A percentile compares a stretch with the other conserved stretches of the same genome.
Conservation (phyloP, 2,329 filamentous ascomycete genomes). For the Diaporthe aspalathi region DNA sequence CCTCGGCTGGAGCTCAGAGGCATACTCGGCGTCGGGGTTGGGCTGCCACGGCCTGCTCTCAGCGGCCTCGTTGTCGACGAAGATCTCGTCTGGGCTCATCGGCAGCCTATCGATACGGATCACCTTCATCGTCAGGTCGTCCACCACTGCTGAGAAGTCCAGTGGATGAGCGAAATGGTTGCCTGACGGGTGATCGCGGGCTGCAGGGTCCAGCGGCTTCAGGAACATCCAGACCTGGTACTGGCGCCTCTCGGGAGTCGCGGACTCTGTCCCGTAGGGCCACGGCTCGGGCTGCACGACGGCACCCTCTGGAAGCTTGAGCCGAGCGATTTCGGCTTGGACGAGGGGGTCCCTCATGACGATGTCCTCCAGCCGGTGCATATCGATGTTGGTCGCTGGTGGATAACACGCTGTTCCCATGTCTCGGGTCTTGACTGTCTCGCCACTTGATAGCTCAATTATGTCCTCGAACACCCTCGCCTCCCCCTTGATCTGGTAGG, state of each 20-base stretch:
- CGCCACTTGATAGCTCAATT: constrained; percentile 23
- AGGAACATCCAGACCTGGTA: constrained; percentile 76
- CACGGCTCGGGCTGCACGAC: constrained; percentile 71
- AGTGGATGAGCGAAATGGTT: constrained; percentile 77
- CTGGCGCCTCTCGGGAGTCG: constrained; percentile 59
- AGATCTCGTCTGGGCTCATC: constrained; percentile 50
- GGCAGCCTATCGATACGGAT: constrained; percentile 77
- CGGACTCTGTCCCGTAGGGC: constrained; percentile 70
- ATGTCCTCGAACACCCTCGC: constrained; percentile 31
- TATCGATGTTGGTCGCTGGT: constrained; percentile 34
- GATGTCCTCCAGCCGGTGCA: constrained; percentile 59
- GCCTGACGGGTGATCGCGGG: constrained; percentile 62
- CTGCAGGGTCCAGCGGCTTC: constrained; percentile 67
- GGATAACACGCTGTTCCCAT: constrained; percentile 28
- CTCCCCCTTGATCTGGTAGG: constrained; percentile 33
- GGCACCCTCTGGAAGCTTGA: constrained; percentile 69
- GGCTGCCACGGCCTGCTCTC: constrained; percentile 68
- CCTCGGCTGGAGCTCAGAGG: constrained; percentile 66
- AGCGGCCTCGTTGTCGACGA: constrained; percentile 66
- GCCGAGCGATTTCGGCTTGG: constrained; percentile 69
- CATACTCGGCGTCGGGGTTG: constrained; percentile 70
- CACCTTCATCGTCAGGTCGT: constrained; percentile 70
- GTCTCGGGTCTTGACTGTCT: constrained; percentile 8
- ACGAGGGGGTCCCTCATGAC: constrained; percentile 67
- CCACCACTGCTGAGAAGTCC: constrained; percentile 74